Conservation (phyloP, 2,329 filamentous ascomycete species). For the Colletotrichum trifolii region DNA sequence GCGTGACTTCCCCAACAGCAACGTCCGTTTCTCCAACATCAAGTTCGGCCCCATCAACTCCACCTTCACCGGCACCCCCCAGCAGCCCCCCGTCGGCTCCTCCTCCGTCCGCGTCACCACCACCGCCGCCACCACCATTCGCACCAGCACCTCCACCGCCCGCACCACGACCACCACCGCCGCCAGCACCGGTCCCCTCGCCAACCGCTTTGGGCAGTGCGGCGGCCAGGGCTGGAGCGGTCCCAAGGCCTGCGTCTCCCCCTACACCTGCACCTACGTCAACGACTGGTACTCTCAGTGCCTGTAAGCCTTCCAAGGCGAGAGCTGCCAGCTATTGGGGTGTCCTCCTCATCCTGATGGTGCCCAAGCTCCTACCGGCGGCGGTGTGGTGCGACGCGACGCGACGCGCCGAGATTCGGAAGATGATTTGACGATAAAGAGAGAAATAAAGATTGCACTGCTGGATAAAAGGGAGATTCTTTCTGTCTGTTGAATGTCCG, state of each 20-base stretch:
- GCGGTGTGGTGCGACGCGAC: neutral
- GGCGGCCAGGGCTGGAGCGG: conserved; percentile 50
- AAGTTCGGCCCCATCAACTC: conserved; percentile 67
- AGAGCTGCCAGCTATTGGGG: conserved; percentile 16
- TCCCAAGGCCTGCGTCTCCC: conserved; percentile 48
- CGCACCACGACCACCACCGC: conserved; percentile 27
- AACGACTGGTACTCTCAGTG: conserved; percentile 58
- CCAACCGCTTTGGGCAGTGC: conserved; percentile 50
- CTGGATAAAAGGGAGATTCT: conserved; percentile 21
- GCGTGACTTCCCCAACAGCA: conserved; percentile 55
- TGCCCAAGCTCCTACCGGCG: neutral
- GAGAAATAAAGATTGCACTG: conserved; percentile 24
- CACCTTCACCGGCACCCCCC: conserved; percentile 53
- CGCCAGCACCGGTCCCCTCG: conserved; percentile 35
- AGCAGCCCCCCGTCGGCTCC: conserved; percentile 8
- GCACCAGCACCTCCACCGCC: conserved; percentile 20
- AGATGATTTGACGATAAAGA: conserved; percentile 13
- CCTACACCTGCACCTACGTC: conserved; percentile 49
- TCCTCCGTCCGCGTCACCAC: conserved; percentile 32
- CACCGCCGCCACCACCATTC: conserved; percentile 29
- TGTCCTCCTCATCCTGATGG: no score
- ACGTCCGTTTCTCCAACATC: conserved; percentile 66
- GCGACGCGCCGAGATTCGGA: neutral
- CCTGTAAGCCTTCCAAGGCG: conserved; percentile 41
- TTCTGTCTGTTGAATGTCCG: neutral